Evolutionary conservation across 2,329 filamentous ascomycete species (phyloP), one percentile per base, ranked within the genome.

Genomic region (Claviceps sp.): DNA sequence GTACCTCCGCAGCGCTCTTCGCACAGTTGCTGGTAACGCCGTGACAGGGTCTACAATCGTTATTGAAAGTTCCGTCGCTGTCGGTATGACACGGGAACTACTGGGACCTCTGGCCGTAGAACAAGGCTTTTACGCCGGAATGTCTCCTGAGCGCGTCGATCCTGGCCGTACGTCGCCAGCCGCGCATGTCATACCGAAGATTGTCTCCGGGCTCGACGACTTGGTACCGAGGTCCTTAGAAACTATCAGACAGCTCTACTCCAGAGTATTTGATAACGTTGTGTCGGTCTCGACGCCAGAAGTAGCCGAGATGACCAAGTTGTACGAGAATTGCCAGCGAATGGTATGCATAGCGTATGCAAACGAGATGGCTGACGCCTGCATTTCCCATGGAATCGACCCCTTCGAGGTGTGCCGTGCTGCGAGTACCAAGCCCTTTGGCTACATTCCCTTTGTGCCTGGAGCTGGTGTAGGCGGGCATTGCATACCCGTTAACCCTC

Each of bases 321-420:
- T 79, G 13, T 79, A 77, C 58, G 76, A 79, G 54, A 79, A 79
- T 59, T 79, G 76, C 58, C 74, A 78, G 59, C 68, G 76, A 2
- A 78, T 77, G 71, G 64, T 79, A 13, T 69, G 69, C 57, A 76
- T 77, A 37, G 74, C 76, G 0, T 79, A 74, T 52, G 74, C 70
- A 52, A 78, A 78, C 56, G 76, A 79, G 55, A 77, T 79, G 72
- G 74, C 75, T 1, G 73, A 78, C 55, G 75, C 76, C 6, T 78
- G 74, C 51, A 50, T 61, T 7, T 54, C 62, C 0, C 67, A 72
- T 47, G 65, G 59, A 24, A 76, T 79, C 47, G 69, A 78, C 53
- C 69, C 73, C 0, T 74, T 69, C 47, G 76, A 79, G 58, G 75
- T 79, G 16, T 71, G 68, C 49, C 57, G 56, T 3, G 74, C 75